Conservation (phyloP, 2,329 filamentous ascomycete genomes). For the Penicillium sp. region DNA sequence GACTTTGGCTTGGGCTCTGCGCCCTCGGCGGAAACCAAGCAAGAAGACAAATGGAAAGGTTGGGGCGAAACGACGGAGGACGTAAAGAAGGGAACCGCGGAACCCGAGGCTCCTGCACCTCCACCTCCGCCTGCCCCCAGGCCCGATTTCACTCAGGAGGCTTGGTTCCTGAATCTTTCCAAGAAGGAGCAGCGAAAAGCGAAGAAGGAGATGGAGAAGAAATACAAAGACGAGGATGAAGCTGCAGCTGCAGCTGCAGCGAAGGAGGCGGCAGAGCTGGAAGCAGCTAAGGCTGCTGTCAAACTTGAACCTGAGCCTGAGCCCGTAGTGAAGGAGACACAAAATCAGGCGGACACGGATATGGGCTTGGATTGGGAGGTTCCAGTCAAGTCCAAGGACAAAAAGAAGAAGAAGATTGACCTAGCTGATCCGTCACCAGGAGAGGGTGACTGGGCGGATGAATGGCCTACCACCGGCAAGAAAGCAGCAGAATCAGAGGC, state of each 20-base stretch:
- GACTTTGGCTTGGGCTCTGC: constrained; percentile 43
- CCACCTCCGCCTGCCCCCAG: constrained; percentile 21
- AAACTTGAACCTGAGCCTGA: constrained; percentile 9
- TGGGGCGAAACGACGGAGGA: constrained; percentile 29
- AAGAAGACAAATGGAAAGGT: constrained; percentile 25
- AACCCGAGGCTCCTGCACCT: constrained; percentile 13
- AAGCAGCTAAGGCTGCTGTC: constrained; percentile 14
- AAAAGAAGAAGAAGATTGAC: constrained; percentile 34
- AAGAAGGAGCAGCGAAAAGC: constrained; percentile 33
- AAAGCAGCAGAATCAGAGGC: constrained; percentile 26
- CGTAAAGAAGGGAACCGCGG: constrained; percentile 30
- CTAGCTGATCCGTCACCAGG: constrained; percentile 25
- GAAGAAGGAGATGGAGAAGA: constrained; percentile 31
- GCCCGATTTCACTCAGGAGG: constrained; percentile 27
- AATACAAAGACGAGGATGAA: constrained; percentile 22
- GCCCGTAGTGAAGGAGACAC: constrained; percentile 16
- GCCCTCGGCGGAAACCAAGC: constrained; percentile 40
- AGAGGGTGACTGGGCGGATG: constrained; percentile 38
- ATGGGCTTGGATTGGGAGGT: constrained; percentile 31
- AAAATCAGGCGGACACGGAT: constrained; percentile 18
- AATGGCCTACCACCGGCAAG: constrained; percentile 31
- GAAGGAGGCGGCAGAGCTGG: constrained; percentile 2
- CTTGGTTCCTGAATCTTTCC: constrained; percentile 30
- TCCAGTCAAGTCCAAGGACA: constrained; percentile 31
- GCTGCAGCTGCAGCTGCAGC: constrained; percentile 8